Evolutionary conservation across 106 monocot species (phyloP).

Genomic region (Vanilla planifolia): DNA sequence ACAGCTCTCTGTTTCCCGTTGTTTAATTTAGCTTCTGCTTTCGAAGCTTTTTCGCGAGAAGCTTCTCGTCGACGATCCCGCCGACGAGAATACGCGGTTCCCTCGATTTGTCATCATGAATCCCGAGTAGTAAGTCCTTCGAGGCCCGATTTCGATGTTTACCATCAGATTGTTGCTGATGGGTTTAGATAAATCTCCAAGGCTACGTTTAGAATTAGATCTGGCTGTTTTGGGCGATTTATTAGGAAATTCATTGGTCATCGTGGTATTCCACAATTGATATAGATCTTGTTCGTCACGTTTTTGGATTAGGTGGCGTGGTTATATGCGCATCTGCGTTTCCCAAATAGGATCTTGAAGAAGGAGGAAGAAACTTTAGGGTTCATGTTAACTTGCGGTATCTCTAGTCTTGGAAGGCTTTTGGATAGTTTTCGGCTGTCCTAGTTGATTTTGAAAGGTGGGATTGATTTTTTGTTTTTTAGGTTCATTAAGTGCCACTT

Average conservation of each 20-base stretch:
- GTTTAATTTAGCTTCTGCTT: no score
- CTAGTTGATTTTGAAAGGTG: no score
- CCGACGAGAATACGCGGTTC: background rate
- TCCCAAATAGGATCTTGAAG: background rate
- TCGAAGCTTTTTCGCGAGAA: background rate
- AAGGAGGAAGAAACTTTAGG: background rate
- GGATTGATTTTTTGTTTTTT: no score
- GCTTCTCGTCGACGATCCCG: background rate
- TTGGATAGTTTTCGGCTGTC: no score
- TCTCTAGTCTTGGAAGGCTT: no score
- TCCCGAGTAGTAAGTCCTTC: slow-evolving; percentile 5
- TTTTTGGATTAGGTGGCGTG: no score
- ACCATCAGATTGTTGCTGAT: background rate
- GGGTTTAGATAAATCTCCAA: background rate
- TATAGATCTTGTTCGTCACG: background rate
- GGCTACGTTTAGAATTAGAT: background rate
- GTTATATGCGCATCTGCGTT: no score
- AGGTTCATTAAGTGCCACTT: no score
- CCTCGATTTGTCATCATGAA: slow-evolving; percentile 4
- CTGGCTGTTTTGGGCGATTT: background rate
- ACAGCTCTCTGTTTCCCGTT: no score
- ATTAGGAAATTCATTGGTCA: background rate
- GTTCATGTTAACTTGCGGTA: no score
- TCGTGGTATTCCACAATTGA: background rate
- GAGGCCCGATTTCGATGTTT: background rate